Conservation (phyloP, 176 grass and related monocot genomes). For the Olyra latifolia region DNA sequence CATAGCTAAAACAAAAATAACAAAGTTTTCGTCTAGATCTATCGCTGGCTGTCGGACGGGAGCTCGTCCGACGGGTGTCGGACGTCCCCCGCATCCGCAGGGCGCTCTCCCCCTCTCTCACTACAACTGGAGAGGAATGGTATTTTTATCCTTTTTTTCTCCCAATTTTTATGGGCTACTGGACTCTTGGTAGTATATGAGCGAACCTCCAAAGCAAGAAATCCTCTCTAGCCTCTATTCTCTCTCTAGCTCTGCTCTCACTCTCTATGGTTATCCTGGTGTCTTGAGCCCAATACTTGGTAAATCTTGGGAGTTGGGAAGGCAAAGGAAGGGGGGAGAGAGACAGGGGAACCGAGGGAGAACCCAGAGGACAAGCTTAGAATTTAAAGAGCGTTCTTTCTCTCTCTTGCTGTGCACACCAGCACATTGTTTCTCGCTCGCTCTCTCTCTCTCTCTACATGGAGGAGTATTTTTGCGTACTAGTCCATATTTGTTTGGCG, state of each 20-base stretch:
- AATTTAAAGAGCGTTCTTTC: neutral
- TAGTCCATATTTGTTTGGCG: slow-evolving; percentile 5
- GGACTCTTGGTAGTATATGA: neutral
- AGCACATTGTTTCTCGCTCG: too few relatives aligned
- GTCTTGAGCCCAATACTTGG: slow-evolving; percentile 17
- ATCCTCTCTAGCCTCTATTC: neutral
- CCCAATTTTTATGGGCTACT: slow-evolving; percentile 9
- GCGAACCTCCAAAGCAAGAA: neutral
- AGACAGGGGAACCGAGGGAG: slow-evolving; percentile 1
- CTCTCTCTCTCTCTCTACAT: too few relatives aligned
- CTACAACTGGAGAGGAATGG: neutral
- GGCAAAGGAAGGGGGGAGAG: neutral
- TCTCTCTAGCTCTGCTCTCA: neutral
- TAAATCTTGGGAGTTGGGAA: slow-evolving; percentile 6
- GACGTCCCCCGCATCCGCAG: too few relatives aligned
- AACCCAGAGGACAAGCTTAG: slow-evolving; percentile 16
- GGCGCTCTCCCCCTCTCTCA: neutral
- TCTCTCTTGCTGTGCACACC: too few relatives aligned
- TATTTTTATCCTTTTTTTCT: slow-evolving; percentile 27
- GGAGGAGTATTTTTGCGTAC: too few relatives aligned
- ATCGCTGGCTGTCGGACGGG: too few relatives aligned
- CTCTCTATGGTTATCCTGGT: slow-evolving; percentile 3
- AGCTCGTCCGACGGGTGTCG: too few relatives aligned
- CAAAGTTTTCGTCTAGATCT: too few relatives aligned
- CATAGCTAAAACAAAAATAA: too few relatives aligned